Evolutionary conservation across 1,284 basidiomycete species (phyloP).

Genomic region (Moesziomyces sp.): DNA sequence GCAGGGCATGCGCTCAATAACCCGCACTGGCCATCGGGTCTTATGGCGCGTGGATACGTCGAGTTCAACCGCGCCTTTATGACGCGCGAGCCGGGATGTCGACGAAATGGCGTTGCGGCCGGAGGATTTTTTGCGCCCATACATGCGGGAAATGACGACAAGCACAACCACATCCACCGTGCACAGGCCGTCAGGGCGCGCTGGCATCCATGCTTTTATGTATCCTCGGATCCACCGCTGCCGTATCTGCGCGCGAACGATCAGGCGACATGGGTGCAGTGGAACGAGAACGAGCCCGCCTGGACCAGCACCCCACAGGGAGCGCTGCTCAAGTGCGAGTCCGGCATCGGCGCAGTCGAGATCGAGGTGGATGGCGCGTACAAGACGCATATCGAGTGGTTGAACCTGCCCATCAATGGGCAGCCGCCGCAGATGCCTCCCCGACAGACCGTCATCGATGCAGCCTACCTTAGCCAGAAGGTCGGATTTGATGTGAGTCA

Average conservation of each 20-base stretch:
- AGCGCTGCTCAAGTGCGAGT: conserved; percentile 24
- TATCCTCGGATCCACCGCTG: conserved; percentile 40
- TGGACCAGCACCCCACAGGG: conserved; percentile 32
- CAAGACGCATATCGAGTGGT: conserved; percentile 43
- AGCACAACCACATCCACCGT: conserved; percentile 47
- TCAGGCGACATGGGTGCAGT: conserved; percentile 14
- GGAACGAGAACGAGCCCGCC: conserved; percentile 34
- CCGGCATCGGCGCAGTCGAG: conserved; percentile 40
- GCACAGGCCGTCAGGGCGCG: conserved; percentile 45
- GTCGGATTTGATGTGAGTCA: conserved; percentile 40
- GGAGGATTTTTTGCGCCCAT: conserved; percentile 21
- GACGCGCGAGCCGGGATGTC: conserved; percentile 45
- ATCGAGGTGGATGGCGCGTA: conserved; percentile 35
- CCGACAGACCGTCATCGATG: conserved; percentile 17
- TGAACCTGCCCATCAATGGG: conserved; percentile 6
- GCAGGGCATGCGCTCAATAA: conserved; percentile 48
- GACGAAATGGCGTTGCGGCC: conserved; percentile 9
- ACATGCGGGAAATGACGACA: conserved; percentile 39
- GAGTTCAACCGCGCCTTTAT: conserved; percentile 57
- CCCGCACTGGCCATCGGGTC: conserved; percentile 44
- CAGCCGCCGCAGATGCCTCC: conserved; percentile 16
- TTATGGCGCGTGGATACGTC: conserved; percentile 52
- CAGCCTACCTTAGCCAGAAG: conserved; percentile 25
- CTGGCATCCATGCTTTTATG: conserved; percentile 47
- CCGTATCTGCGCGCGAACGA: conserved; percentile 18